These are phyloP conservation scores for Butyriboletus loyo DNA, from an alignment of 768 basidiomycete species.

Conservation along the genomic window DNA sequence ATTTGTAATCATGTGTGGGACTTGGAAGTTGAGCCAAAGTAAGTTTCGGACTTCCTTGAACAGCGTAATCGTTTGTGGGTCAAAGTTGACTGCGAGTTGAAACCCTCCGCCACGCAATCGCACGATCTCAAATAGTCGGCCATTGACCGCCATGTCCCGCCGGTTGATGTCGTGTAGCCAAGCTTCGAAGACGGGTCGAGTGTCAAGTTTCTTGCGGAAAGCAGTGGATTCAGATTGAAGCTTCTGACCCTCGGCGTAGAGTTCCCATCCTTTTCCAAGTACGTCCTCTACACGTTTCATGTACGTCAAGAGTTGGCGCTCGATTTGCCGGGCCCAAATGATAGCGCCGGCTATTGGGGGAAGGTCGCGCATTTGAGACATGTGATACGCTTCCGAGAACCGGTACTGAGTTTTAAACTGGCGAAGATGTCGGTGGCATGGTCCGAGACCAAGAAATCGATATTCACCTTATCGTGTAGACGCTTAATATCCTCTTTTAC, in stretches of 20 bases:
- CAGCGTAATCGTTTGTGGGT: slow-evolving; percentile 95
- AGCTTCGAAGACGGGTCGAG: slow-evolving; percentile 89
- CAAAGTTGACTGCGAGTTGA: slow-evolving; percentile 95
- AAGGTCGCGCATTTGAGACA: slow-evolving; percentile 98
- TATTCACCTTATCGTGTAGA: slow-evolving; percentile 80
- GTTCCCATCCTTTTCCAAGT: slow-evolving; percentile 96
- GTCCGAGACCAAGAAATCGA: background rate
- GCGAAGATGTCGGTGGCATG: background rate
- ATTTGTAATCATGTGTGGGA: slow-evolving; percentile 91
- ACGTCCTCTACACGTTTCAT: slow-evolving; percentile 99
- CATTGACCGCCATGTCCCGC: slow-evolving; percentile 87
- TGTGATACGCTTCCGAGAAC: slow-evolving; percentile 92
- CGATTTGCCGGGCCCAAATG: slow-evolving; percentile 99
- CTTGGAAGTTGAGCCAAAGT: slow-evolving; percentile 93
- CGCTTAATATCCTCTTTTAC: slow-evolving; percentile 98
- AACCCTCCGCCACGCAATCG: slow-evolving; percentile 68
- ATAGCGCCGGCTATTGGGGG: slow-evolving; percentile 98
- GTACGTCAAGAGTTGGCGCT: slow-evolving; percentile 90
- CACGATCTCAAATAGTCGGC: slow-evolving; percentile 90
- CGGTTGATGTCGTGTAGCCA: slow-evolving; percentile 96
- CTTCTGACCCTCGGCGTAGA: slow-evolving; percentile 98
- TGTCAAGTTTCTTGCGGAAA: slow-evolving; percentile 96
- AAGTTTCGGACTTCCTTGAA: slow-evolving; percentile 98
- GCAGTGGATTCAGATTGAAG: slow-evolving; percentile 87
- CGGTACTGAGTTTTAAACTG: slow-evolving; percentile 97